Base-by-base conservation (phyloP, 2,329 filamentous ascomycete species). In the Fusarium albosuccineum region DNA sequence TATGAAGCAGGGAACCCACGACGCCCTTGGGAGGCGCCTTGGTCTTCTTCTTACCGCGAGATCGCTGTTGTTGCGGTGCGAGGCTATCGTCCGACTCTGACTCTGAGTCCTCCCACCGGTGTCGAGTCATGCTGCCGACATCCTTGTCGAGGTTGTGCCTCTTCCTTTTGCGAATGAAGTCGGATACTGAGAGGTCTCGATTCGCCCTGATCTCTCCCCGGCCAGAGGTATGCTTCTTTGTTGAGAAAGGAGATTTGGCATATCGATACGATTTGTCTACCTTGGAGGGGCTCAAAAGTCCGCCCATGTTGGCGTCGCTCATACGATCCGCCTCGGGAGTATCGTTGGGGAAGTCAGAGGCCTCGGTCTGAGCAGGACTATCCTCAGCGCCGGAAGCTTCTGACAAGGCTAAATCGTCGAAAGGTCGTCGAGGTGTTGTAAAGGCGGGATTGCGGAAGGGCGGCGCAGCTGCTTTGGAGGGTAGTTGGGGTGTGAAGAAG, bases 391-490 rank as follows among this genome's bases (percentile, higher is more conserved):
- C 83, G 4, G 87, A 89, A 40, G 80, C 78, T 70, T 89, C 87
- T 4, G 87, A 87, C 49, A 86, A 77, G 3, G 81, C 73, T 14
- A 83, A 78, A 34, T 86, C 82, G 36, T 89, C 86, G 61, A 86
- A 80, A 0, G 85, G 83, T 60, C 84, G 86, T 49, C 88, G 85
- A 1, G 88, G 88, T 0, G 88, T 91, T 3, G 85, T 89, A 66
- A 91, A 91, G 3, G 87, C 85, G 1, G 88, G 86, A 67, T 90
- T 90, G 22, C 88, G 85, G 65, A 90, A 90, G 1, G 83, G 80
- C 13, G 86, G 80, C 0, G 83, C 85, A 0, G 80, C 78, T 45
- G 80, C 77, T 39, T 79, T 78, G 55, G 78, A 78, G 6, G 79
- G 74, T 5, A 83, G 64, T 44, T 80, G 77, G 6, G 83, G 81